These are phyloP conservation scores for Quaeritorhiza haematococci DNA, from an alignment of 371 early-diverging fungal species.

Conservation along the genomic window DNA sequence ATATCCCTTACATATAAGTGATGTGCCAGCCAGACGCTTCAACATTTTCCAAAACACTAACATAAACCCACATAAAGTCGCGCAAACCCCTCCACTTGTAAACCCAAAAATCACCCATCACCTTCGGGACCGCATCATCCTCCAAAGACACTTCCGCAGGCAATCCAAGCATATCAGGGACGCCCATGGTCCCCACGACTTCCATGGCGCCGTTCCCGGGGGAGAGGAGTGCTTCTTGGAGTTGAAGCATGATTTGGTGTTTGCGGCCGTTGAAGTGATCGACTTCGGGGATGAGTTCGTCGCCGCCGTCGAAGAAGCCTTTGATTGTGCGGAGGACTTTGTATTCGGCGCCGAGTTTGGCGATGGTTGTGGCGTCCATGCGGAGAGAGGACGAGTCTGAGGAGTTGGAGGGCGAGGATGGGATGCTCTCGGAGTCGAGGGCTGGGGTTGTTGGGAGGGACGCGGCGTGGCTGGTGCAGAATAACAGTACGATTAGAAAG, in stretches of 20 bases:
- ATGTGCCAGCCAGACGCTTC: no score
- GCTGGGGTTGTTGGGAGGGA: no score
- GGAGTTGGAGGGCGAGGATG: no score
- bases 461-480: no score
- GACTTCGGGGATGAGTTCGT: conserved; percentile 32
- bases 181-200: conserved; percentile 32
- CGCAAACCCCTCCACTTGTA: conserved; percentile 61
- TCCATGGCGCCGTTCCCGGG: conserved; percentile 6
- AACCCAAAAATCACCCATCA: conserved; percentile 38
- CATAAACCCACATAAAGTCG: conserved; percentile 55
- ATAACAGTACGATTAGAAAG: no score
- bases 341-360: conserved; percentile 12
- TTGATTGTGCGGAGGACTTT: conserved; percentile 38
- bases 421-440: no score
- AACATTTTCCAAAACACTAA: neutral
- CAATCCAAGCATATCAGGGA: no score
- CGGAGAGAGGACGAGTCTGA: no score
- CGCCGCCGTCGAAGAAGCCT: conserved; percentile 53
- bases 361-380: neutral
- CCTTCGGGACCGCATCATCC: no score
- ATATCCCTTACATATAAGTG: no score
- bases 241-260: conserved; percentile 37
- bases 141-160: no score
- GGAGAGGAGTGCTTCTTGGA: conserved; percentile 3
- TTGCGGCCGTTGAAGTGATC: conserved; percentile 55